Percentiles rank a stretch among this genome's conserved stretches.
Conservation (phyloP, 192 early-diverging fungal species). For the Umbelopsis vinacea region DNA sequence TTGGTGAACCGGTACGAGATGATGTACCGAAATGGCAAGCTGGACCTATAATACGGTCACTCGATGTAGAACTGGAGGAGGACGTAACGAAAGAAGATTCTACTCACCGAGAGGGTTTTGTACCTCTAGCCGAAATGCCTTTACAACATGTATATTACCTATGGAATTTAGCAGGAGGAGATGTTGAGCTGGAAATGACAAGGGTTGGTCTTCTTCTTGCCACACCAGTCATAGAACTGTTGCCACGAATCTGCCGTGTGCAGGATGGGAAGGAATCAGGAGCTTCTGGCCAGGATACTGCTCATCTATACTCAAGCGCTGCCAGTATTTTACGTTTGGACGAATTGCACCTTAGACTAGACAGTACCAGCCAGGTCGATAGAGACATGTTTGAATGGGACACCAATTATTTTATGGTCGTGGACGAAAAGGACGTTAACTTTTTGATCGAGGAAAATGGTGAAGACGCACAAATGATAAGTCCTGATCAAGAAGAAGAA, state of each 20-base stretch:
- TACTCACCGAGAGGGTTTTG: neutral
- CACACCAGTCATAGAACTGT: constrained; percentile 57
- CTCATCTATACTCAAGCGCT: constrained; percentile 56
- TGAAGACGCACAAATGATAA: constrained; percentile 19
- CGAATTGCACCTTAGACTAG: constrained; percentile 51
- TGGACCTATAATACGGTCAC: constrained; percentile 50
- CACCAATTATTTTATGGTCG: constrained; percentile 58
- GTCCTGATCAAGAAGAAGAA: constrained; percentile 18
- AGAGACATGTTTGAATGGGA: constrained; percentile 52
- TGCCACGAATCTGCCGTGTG: constrained; percentile 52
- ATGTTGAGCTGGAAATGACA: constrained; percentile 59
- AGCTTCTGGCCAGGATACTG: constrained; percentile 37
- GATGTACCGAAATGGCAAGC: constrained; percentile 25
- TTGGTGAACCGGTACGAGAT: constrained; percentile 4
- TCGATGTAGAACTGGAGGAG: constrained; percentile 41
- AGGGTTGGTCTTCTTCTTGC: constrained; percentile 50
- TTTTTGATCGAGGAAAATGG: constrained; percentile 44
- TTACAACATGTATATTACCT: constrained; percentile 61
- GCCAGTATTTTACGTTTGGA: constrained; percentile 50
- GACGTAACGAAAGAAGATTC: constrained; percentile 18
- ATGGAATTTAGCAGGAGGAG: constrained; percentile 70
- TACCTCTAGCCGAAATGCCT: constrained; percentile 46
- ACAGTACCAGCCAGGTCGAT: constrained; percentile 30
- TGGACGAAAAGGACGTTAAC: constrained; percentile 62
- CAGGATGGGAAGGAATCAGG: constrained; percentile 47